Conservation (phyloP, 495 filamentous ascomycete species). For the Halenospora varia region DNA sequence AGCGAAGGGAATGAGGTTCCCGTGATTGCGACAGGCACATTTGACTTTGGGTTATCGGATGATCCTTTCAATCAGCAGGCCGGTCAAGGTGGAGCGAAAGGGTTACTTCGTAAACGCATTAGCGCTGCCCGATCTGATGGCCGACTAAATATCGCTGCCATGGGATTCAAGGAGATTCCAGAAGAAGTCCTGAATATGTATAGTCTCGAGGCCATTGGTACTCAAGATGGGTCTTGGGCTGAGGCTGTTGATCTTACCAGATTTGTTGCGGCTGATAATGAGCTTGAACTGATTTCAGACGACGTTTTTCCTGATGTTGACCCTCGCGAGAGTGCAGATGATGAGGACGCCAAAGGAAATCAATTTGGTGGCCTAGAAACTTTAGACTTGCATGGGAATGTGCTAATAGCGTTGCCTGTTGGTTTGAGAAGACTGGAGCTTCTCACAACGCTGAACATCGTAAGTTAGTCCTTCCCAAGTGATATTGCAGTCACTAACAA, state of each 20-base stretch:
- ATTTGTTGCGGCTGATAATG: slow-evolving; percentile 89
- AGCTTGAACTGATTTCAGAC: slow-evolving; percentile 69
- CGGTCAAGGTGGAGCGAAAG: slow-evolving; percentile 53
- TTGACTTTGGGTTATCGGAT: slow-evolving; percentile 47
- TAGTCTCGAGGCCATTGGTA: slow-evolving; percentile 53
- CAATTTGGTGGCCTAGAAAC: slow-evolving; percentile 76
- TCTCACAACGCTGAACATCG: slow-evolving; percentile 78
- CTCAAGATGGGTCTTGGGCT: slow-evolving; percentile 69
- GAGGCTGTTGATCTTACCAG: slow-evolving; percentile 90
- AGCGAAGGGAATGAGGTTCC: slow-evolving; percentile 37
- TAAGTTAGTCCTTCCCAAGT: slow-evolving; percentile 28
- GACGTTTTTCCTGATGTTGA: slow-evolving; percentile 72
- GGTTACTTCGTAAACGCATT: slow-evolving; percentile 71
- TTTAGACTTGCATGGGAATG: slow-evolving; percentile 84
- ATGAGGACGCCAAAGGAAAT: slow-evolving; percentile 61
- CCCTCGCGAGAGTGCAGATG: slow-evolving; percentile 46
- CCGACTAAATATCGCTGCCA: slow-evolving; percentile 81
- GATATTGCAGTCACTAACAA: not conserved
- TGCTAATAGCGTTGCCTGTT: slow-evolving; percentile 63
- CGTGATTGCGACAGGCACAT: slow-evolving; percentile 43
- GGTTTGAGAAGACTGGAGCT: slow-evolving; percentile 69
- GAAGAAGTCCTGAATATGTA: slow-evolving; percentile 90
- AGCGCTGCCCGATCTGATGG: slow-evolving; percentile 74
- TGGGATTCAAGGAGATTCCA: slow-evolving; percentile 78
- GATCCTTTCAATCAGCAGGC: slow-evolving; percentile 68